Evolutionary conservation across 208 protist species (phyloP).

Genomic region (Leishmania martiniquensis): DNA sequence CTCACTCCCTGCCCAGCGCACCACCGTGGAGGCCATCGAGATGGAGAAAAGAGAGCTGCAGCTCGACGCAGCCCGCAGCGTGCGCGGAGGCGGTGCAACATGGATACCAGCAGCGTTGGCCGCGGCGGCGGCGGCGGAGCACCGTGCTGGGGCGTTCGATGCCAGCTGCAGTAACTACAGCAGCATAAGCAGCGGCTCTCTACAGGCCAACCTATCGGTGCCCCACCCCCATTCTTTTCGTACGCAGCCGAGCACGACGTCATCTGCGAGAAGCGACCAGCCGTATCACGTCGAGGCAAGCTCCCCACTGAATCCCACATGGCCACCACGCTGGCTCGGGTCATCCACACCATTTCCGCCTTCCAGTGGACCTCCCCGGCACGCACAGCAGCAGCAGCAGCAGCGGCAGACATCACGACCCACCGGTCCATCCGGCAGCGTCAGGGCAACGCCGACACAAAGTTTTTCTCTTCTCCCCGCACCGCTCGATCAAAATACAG

Average conservation of each 20-base stretch:
- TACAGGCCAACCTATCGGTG: too few species aligned
- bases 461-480: neutral
- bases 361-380: neutral
- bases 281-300: neutral
- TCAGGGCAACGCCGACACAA: slow-evolving; percentile 1
- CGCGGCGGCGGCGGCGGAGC: neutral
- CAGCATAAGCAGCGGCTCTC: neutral
- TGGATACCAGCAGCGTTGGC: neutral
- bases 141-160: neutral
- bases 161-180: neutral
- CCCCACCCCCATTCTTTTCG: neutral
- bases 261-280: neutral
- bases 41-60: neutral
- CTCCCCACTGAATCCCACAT: neutral
- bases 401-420: neutral
- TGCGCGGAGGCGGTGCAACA: neutral
- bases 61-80: neutral
- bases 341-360: neutral
- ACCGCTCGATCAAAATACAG: neutral
- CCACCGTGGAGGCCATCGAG: neutral
- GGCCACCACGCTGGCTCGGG: neutral
- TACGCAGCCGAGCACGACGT: neutral
- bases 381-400: neutral
- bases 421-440: neutral
- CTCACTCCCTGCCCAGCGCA: neutral